Evolutionary conservation across 441 rosid genomes (phyloP), one percentile per base, ranked within the genome.

Genomic region (Omphalea diandra): DNA sequence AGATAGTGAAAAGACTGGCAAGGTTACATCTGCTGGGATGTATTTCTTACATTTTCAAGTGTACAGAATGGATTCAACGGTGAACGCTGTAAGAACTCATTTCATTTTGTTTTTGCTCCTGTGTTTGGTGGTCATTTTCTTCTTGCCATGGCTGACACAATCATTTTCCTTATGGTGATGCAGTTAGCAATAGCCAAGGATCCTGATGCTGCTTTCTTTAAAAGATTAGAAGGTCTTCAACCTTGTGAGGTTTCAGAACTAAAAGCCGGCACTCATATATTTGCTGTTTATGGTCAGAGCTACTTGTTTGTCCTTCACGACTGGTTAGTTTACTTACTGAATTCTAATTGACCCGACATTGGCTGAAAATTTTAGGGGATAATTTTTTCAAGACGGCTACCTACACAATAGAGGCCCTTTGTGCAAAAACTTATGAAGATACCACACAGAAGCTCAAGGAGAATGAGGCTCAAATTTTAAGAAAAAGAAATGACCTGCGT

Each of bases 21-120:
- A 92, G 80, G 87, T 78, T 75, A 94, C 99, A 38, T 92, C 99
- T 65, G 94, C 88, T 18, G 99, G 99, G 73, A 94, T 94, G 99
- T 94, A 94, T 80, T 94, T 94, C 83, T 81, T 94, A 46, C 99
- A 90, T 86, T 92, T 92, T 80, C 99, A 92, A 87, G 99, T 94
- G 44, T 94, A 94, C 84, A 82, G 97, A 78, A 89, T 94, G 94
- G 99, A 94, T 81, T 87, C 97, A 0, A 91, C 99, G 32, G 50
- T 90, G 60, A 94, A 94, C 72, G 99, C 97, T 79, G 98, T 94
- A 82, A 60, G 89, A 40, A 46, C 60, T n/a, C n/a, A 31, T 76
- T 27, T 43, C 18, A 7, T 68, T n/a, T 27, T 46, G 54, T 59
- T 43, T 38, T 29, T 32, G 40, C n/a, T 26, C 54, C 55, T 74